Base-by-base conservation (phyloP, 257 asterid species). In the Nicotiana otophora region DNA sequence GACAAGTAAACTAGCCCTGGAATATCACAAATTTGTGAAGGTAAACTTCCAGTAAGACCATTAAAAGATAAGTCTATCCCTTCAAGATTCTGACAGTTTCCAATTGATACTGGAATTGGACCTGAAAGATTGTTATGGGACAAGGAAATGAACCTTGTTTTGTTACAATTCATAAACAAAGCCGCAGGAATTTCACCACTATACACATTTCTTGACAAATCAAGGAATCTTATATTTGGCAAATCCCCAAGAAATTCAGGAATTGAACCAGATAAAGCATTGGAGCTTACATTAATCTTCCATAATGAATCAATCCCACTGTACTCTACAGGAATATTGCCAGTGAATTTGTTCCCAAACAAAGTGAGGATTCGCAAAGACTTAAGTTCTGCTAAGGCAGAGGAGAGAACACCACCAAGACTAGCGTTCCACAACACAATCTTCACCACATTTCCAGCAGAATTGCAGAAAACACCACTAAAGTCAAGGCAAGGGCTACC, bases 11-110 rank as follows among this genome's bases (percentile, higher is more conserved):
- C 78, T 88, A 96, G 64, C 51, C 81, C 42, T 0, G 98, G 94
- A 81, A 88, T 86, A 57, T 77, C 86, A 80, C 99, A 96, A 80
- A 94, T 75, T 82, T 89, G 89, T 7, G 86, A 80, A 76, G 98
- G 98, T 75, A 96, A 83, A 33, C 33, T 88, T 42, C 98, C 98
- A 78, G 46, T 87, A 17, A 96, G 90, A 57, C 86, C 74, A 62
- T 96, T 96, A 64, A 88, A 94, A 31, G 98, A 94, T 81, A 96
- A 88, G 87, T 96, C 97, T n/a, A 96, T 81, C 85, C 99, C 99
- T 89, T 94, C 95, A 55, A 96, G 93, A 88, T 88, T 90, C 81
- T 64, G 28, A 81, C 99, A 96, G 28, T 89, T 90, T 54, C 91
- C 92, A 81, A 96, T 74, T 33, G 97, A 87, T 48, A 68, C 81